Evolutionary conservation across 805 yeast species (phyloP), one percentile per base, ranked within the genome.

Genomic region (Myxozyma neotropica): DNA sequence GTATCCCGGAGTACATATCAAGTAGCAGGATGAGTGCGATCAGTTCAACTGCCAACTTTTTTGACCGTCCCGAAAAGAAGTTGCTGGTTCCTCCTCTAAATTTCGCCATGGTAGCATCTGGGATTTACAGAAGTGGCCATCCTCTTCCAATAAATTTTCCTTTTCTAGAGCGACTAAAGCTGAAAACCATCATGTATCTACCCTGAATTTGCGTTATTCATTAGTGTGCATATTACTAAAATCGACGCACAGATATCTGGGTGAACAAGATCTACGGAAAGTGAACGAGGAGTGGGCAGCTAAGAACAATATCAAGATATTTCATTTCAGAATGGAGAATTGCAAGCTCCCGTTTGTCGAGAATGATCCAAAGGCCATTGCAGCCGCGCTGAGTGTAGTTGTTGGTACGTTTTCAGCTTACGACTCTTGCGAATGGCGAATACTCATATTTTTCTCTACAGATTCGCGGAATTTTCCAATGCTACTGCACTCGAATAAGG

Each of bases 401-500:
- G 56, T 70, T 15, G 65, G 64, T 61, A 49, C 3, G 58, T 39
- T 8, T 12, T 12, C 8, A 15, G 36, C 6, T 38, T 44, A 26
- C 10, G 17, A 7, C 42, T 7, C n/a, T 35, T 15, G n/a, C 23
- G 27, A 15, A 8, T 13, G 23, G 6, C 7, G 31, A 19, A 27
- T 7, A 1, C 21, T 26, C 39, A 31, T 2, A 31, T 29, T 29
- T 17, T 21, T 15, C 17, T 15, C 4, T 31, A 3, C 27, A 49
- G 79, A 77, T 59, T 44, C 68, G 23, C 83, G 84, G 13, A 91
- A 91, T 71, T 89, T 87, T 71, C 99, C 99, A 0, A 83, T 93
- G 12, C 77, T 93, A 57, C 82, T 93, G 12, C 98, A 94, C 72
- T 90, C 97, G 2, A 90, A 94, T 73, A 93, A 93, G 75, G 99